Percentiles rank a stretch among this genome's conserved stretches.
Conservation (phyloP, 164 flowering plant genomes). For the Santalum album region DNA sequence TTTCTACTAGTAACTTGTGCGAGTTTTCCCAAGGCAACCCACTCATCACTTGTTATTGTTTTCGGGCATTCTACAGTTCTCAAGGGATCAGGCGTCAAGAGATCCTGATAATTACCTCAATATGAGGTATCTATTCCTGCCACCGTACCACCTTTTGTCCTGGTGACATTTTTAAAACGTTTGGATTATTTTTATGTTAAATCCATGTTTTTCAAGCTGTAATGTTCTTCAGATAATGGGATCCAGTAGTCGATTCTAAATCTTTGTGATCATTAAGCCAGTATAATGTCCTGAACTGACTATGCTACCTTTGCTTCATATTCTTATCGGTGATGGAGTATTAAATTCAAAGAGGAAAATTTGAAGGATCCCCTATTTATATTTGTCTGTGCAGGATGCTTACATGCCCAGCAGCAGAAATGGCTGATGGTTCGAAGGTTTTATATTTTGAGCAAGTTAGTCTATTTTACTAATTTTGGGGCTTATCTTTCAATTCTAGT, state of each 20-base stretch:
- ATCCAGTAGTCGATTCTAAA: too few relatives aligned
- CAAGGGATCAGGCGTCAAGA: slow-evolving; percentile 77
- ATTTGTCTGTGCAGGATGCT: slow-evolving; percentile 48
- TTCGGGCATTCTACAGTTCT: slow-evolving; percentile 32
- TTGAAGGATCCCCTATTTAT: too few relatives aligned
- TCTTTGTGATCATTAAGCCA: too few relatives aligned
- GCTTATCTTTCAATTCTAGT: background rate
- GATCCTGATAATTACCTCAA: slow-evolving; percentile 90
- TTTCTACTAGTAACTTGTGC: too few relatives aligned
- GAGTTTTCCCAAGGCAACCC: too few relatives aligned
- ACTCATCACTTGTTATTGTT: slow-evolving; percentile 3
- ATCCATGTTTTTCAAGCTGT: too few relatives aligned
- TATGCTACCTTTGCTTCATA: too few relatives aligned
- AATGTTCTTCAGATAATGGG: too few relatives aligned
- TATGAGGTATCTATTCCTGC: slow-evolving; percentile 44
- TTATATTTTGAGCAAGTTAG: slow-evolving; percentile 79
- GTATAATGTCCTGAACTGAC: too few relatives aligned
- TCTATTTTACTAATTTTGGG: background rate
- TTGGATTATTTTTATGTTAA: background rate
- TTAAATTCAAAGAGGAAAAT: too few relatives aligned
- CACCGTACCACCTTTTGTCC: background rate
- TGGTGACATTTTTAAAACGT: background rate
- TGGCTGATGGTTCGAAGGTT: slow-evolving; percentile 90
- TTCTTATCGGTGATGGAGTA: too few relatives aligned
- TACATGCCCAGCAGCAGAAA: slow-evolving; percentile 90